These are phyloP conservation scores for Benincasa hispida DNA, from an alignment of 306 rosid species.

Conservation along the genomic window DNA sequence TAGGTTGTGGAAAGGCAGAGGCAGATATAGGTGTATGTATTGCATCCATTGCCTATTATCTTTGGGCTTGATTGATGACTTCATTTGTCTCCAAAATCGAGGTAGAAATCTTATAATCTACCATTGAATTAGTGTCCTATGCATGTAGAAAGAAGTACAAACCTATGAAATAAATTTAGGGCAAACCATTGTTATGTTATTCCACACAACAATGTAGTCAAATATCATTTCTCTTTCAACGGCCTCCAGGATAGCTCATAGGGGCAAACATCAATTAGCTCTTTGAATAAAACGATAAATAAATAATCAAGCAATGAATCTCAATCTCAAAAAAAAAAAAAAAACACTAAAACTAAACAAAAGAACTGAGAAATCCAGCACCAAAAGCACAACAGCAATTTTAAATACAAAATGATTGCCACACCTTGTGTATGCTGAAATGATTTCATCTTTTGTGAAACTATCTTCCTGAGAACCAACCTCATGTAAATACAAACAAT, in stretches of 20 bases:
- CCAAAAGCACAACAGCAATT: background rate
- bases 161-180: background rate
- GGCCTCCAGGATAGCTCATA: background rate
- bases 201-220: background rate
- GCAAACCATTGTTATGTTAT: background rate
- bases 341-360: too few species aligned
- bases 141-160: background rate
- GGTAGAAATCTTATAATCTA: background rate
- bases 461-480: constrained; percentile 85
- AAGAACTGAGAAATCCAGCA: background rate
- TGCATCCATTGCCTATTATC: background rate
- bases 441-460: constrained; percentile 93
- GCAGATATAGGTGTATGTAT: background rate
- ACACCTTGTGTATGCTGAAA: constrained; percentile 83
- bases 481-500: constrained; percentile 91
- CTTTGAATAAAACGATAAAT: background rate
- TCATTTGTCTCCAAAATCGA: background rate
- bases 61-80: background rate
- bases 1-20: background rate
- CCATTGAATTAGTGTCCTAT: background rate
- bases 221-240: background rate
- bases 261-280: background rate
- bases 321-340: background rate
- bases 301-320: background rate
- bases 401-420: constrained; percentile 1